Evolutionary conservation across 1,139 yeast genomes (phyloP), one percentile per base, ranked within the genome.

Genomic region (Taiozyma sp.): DNA sequence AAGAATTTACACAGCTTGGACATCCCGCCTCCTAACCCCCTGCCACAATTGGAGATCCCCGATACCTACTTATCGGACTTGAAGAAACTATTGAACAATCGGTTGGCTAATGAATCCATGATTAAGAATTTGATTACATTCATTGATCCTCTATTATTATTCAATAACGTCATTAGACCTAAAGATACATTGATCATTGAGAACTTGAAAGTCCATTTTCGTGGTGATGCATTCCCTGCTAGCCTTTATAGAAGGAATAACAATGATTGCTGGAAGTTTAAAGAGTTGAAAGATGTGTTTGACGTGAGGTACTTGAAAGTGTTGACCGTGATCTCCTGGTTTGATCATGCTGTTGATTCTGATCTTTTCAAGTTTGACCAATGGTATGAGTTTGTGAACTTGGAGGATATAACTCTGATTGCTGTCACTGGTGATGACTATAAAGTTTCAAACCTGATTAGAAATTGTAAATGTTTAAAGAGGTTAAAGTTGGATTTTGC

Each of bases 311-410:
- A 64, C 3, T 57, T 73, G 47, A 69, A 67, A 51, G 63, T 67
- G 0, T 57, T 73, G 38, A 72, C 75, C 0, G 63, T 73, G 8
- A 71, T 71, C 8, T 73, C 76, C 4, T 73, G 76, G 77, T 67
- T 67, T 53, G 73, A 70, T 47, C 59, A 65, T 10, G 54, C 65
- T 28, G 55, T 62, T 24, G 62, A 63, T 16, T 59, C 68, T 43
- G 67, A 63, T 48, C 56, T 65, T 27, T 67, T 67, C 47, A 66
- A 69, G 61, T 60, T 70, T 43, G 68, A 64, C 50, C 68, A 70
- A 52, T 68, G 72, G 57, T 56, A 60, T 29, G 70, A 67, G 16
- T 72, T 73, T 48, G 52, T 52, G 2, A 57, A 65, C 48, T 53
- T 73, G 6, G 68, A 70, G 49, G 76, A 72, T 50, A 55, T 73